A percentile compares a stretch with the other conserved stretches of the same genome.
phyloP scores from a whole-genome alignment of 2,329 filamentous ascomycete species.

The Botryosphaeria dothidea region DNA sequence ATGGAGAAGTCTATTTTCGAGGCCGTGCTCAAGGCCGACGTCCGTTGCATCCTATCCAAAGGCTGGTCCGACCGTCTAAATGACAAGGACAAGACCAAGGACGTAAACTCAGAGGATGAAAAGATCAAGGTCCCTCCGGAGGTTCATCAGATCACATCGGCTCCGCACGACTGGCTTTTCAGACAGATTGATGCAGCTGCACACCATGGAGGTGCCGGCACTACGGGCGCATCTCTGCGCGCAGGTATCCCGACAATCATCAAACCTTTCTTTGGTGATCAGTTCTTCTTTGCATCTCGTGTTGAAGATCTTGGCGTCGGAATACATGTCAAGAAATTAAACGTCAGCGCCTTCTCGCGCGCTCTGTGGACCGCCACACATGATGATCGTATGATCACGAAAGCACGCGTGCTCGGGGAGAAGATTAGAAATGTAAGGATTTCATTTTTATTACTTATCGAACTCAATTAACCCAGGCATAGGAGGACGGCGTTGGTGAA shows the following conservation, averaged over 20 bases:
- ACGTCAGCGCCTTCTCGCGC: conserved; percentile 79
- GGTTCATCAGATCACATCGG: conserved; percentile 85
- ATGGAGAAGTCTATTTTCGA: conserved; percentile 93
- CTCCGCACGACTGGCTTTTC: conserved; percentile 97
- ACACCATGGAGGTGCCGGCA: conserved; percentile 93
- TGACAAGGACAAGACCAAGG: conserved; percentile 41
- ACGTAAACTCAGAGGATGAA: conserved; percentile 50
- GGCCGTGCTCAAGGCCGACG: conserved; percentile 85
- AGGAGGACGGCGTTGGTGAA: conserved; percentile 88
- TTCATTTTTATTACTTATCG: conserved; percentile 19
- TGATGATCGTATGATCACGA: conserved; percentile 86
- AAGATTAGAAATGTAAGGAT: conserved; percentile 81
- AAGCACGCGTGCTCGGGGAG: conserved; percentile 79
- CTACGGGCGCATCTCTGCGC: conserved; percentile 87
- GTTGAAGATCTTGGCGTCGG: conserved; percentile 94
- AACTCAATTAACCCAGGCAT: conserved; percentile 18
- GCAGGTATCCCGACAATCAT: conserved; percentile 93
- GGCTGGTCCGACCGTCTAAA: conserved; percentile 90
- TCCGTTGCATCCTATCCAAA: conserved; percentile 92
- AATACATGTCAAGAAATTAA: conserved; percentile 84
- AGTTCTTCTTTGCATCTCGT: conserved; percentile 90
- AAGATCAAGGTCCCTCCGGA: conserved; percentile 62
- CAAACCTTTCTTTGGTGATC: conserved; percentile 95
- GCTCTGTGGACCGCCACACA: conserved; percentile 91
- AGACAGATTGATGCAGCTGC: conserved; percentile 88